Base-by-base conservation (phyloP, 108 stramenopile species). In the Ochromonas danica region DNA sequence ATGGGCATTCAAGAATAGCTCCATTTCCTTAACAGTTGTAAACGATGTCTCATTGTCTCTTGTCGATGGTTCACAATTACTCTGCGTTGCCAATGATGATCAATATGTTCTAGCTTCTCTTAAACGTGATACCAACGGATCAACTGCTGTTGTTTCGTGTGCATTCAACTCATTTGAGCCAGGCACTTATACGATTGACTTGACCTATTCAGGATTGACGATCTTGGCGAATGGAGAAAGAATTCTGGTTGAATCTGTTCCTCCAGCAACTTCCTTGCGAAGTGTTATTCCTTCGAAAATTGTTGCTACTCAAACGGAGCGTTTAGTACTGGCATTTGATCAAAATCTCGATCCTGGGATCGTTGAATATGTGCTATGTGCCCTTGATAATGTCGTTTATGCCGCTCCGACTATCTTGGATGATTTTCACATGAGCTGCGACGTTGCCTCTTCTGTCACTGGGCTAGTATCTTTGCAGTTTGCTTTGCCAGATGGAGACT, bases 261-360 rank as follows among this genome's bases (percentile, higher is more conserved):
- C 51, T 57, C 51, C 51, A 57, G 51, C 51, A 57, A 57, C 51
- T 57, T 57, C 51, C 51, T 57, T 57, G 51, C 51, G 51, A 57
- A 57, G 51, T 57, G 51, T 57, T 57, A 57, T 57, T 57, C 51
- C 51, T 57, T 57, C 51, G 51, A 57, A 57, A 57, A 57, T 57
- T 57, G 51, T 57, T 57, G 51, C 51, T 57, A 57, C 51, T 57
- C 51, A 57, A 57, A 57, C 51, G 51, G 51, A 57, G 51, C 51
- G 51, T 57, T 57, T 57, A 57, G 51, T 57, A 57, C 51, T 57
- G 51, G 51, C 51, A 57, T 57, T 57, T 57, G 51, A 57, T 57
- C 51, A 57, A 57, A 57, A 57, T 57, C 51, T 57, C 51, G 51
- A 57, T 57, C 51, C 51, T 57, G 51, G 51, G 51, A 57, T 57